Percentiles rank a stretch among this genome's conserved stretches.
Evolutionary conservation across 768 basidiomycete genomes (phyloP).

Genomic region (Macrolepiota albuminosa): DNA sequence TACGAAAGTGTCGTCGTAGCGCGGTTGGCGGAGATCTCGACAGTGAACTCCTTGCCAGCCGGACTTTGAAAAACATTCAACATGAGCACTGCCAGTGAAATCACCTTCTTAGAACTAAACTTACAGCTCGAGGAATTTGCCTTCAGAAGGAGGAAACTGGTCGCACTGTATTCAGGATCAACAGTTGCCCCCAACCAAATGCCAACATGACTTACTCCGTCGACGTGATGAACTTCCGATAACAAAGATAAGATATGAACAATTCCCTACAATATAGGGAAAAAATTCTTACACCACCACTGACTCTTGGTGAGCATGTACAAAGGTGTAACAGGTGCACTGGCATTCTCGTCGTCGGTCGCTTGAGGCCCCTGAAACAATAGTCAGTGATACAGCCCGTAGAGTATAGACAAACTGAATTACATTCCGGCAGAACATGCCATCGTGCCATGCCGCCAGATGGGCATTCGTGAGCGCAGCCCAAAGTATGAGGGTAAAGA

Average conservation of each 20-base stretch:
- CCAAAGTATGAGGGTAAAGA: conserved; percentile 4
- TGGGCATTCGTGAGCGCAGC: conserved; percentile 28
- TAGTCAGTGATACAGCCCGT: background rate
- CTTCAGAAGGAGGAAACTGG: conserved; percentile 35
- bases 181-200: background rate
- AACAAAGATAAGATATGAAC: background rate
- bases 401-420: conserved; percentile 9
- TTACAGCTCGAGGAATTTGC: conserved; percentile 40
- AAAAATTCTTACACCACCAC: conserved; percentile 38
- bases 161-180: conserved; percentile 27
- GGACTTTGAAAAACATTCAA: conserved; percentile 26
- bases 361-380: conserved; percentile 22
- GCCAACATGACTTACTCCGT: conserved; percentile 23
- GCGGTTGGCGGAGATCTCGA: conserved; percentile 46
- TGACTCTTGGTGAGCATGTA: conserved; percentile 34
- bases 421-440: conserved; percentile 45
- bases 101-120: conserved; percentile 9
- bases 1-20: conserved; percentile 43
- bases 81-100: background rate
- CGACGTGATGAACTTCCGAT: conserved; percentile 29
- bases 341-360: conserved; percentile 32
- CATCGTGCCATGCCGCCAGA: conserved; percentile 35
- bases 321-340: conserved; percentile 35
- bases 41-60: conserved; percentile 41
- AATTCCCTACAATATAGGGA: background rate